Evolutionary conservation across 2,329 filamentous ascomycete genomes (phyloP).

Genomic region (Ascocoryne sarcoides): DNA sequence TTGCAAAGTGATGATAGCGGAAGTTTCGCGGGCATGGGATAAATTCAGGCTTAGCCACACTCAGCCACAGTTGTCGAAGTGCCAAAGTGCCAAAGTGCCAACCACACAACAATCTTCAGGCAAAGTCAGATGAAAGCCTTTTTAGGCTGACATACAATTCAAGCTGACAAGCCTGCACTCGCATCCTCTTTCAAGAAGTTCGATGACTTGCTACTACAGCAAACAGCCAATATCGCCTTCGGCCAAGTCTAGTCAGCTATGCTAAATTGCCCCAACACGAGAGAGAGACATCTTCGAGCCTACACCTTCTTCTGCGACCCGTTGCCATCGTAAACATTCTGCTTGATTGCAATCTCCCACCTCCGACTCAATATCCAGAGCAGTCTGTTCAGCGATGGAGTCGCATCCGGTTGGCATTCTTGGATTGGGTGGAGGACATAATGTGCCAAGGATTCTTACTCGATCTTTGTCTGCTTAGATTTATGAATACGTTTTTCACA

Average conservation of each 20-base stretch:
- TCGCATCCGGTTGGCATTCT: background rate
- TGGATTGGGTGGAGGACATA: background rate
- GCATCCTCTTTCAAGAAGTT: constrained; percentile 4
- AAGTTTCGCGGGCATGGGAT: background rate
- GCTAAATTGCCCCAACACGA: constrained; percentile 1
- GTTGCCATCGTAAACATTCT: too few relatives aligned
- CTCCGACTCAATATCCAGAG: too few relatives aligned
- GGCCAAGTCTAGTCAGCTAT: constrained; percentile 1
- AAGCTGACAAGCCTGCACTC: constrained; percentile 1
- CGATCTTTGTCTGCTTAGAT: background rate
- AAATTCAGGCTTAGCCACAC: background rate
- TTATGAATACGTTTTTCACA: background rate
- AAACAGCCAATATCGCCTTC: constrained; percentile 3
- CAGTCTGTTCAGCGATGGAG: too few relatives aligned
- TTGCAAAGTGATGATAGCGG: background rate
- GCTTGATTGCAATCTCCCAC: too few relatives aligned
- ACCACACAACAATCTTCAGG: too few relatives aligned
- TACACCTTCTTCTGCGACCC: too few relatives aligned
- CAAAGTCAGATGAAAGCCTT: too few relatives aligned
- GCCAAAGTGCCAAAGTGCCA: too few relatives aligned
- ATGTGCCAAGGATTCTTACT: background rate
- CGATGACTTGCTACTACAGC: constrained; percentile 2
- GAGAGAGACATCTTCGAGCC: too few relatives aligned
- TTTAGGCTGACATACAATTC: too few relatives aligned
- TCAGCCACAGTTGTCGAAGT: background rate